Conservation (phyloP, 768 basidiomycete genomes). For the Botryobasidium botryosum region DNA sequence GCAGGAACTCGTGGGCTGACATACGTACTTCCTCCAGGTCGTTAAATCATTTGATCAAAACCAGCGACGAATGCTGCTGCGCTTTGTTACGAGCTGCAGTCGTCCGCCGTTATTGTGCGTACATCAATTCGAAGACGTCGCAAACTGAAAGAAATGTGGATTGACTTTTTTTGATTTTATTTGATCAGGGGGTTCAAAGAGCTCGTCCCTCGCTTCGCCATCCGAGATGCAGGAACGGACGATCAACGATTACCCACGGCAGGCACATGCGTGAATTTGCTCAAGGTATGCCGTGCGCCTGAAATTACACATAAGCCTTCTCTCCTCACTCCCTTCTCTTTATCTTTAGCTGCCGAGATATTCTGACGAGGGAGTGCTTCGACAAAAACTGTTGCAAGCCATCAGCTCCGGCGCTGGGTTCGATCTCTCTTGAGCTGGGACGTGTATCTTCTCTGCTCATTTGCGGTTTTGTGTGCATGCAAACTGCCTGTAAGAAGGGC, state of each 20-base stretch:
- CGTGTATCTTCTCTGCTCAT: no score
- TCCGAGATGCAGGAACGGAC: conserved; percentile 66
- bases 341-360: conserved; percentile 49
- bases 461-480: no score
- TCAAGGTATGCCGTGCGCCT: conserved; percentile 41
- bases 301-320: background rate
- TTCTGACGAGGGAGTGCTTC: conserved; percentile 40
- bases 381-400: conserved; percentile 66
- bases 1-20: conserved; percentile 3
- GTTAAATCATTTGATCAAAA: conserved; percentile 65
- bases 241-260: conserved; percentile 52
- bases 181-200: conserved; percentile 59
- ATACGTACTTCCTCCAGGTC: conserved; percentile 29
- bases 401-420: conserved; percentile 84
- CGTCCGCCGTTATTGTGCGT: conserved; percentile 72
- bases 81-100: conserved; percentile 88
- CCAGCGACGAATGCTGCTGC: conserved; percentile 56
- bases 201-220: conserved; percentile 73
- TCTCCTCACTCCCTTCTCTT: conserved; percentile 3
- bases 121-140: background rate
- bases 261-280: conserved; percentile 81
- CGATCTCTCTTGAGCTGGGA: conserved; percentile 87
- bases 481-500: no score
- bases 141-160: background rate
- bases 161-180: background rate